Base-by-base conservation (phyloP, 192 early-diverging fungal genomes). In the Podila clonocystis region DNA sequence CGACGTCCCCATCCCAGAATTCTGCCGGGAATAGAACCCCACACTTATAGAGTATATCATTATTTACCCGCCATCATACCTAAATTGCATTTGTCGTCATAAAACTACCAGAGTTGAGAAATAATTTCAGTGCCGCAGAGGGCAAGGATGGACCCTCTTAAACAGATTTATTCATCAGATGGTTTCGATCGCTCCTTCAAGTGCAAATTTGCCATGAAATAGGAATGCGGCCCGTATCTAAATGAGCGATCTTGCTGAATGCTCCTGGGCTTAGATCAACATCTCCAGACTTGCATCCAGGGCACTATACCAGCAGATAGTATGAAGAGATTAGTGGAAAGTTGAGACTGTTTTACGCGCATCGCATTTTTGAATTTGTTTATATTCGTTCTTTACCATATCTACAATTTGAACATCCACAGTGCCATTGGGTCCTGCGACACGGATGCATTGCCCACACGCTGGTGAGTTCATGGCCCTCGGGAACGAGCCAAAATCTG, bases 371-470 rank as follows among this genome's bases (percentile, higher is more conserved):
- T 62, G 19, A 9, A 41, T 17, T 17, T 45, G n/a, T 0, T 28
- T 34, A 22, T 13, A 34, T 45, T 33, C 26, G 4, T 65, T 58
- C 15, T 65, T 48, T 86, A 90, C 89, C 86, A 83, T 87, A 36
- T 90, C 89, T 28, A 86, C 82, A 20, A 90, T 74, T 24, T 84
- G 85, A 1, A 84, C 89, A 60, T 85, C 74, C 33, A 83, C 79
- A 6, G 76, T 84, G 30, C 89, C 89, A 28, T 83, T 74, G 13
- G 87, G 84, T 17, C 89, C 89, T 7, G 73, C 83, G 4, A 90
- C 67, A 24, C 69, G 62, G 24, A 90, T 73, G 66, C 86, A 88
- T 50, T 78, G 80, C 68, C 87, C 87, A 55, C 89, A 90, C 6
- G 84, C 85, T 26, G 87, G 86, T 6, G 83, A 84, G 19, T 83